These are phyloP conservation scores for Candida ovalis DNA, from an alignment of 805 yeast genomes.

Conservation along the genomic window DNA sequence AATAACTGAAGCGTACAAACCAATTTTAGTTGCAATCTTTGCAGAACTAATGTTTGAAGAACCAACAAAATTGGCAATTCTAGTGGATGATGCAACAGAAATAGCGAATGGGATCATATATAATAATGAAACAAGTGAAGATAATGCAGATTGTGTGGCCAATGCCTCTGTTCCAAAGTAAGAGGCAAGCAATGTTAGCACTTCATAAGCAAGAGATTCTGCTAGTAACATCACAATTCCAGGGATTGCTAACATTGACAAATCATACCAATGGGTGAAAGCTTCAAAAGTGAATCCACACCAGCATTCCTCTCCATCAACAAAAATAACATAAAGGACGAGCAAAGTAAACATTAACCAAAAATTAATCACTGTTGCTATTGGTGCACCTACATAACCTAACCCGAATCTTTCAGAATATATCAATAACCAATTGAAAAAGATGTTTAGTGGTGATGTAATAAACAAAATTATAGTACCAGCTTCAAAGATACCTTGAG, in stretches of 20 bases:
- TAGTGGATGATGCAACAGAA: slow-evolving; percentile 51
- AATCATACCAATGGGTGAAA: slow-evolving; percentile 35
- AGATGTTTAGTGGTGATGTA: slow-evolving; percentile 69
- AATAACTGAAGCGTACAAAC: slow-evolving; percentile 34
- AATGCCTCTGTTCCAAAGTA: slow-evolving; percentile 49
- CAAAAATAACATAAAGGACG: slow-evolving; percentile 47
- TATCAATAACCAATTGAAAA: slow-evolving; percentile 62
- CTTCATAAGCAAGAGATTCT: slow-evolving; percentile 55
- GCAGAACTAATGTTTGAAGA: slow-evolving; percentile 30
- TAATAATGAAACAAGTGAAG: slow-evolving; percentile 47
- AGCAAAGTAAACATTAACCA: slow-evolving; percentile 64
- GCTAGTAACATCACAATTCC: slow-evolving; percentile 54
- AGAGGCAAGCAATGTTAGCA: slow-evolving; percentile 51
- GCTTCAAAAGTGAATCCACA: slow-evolving; percentile 44
- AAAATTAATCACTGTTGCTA: slow-evolving; percentile 65
- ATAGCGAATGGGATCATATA: slow-evolving; percentile 58
- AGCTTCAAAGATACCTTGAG: slow-evolving; percentile 79
- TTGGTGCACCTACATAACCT: slow-evolving; percentile 75
- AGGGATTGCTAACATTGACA: slow-evolving; percentile 45
- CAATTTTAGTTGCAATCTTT: slow-evolving; percentile 39
- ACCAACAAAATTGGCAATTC: slow-evolving; percentile 54
- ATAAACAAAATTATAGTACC: slow-evolving; percentile 63
- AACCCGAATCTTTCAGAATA: slow-evolving; percentile 55
- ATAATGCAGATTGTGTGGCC: slow-evolving; percentile 54
- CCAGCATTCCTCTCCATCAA: slow-evolving; percentile 74